These are phyloP conservation scores for Flaveria sonorensis DNA, from an alignment of 129 eudicot species.

Conservation along the genomic window DNA sequence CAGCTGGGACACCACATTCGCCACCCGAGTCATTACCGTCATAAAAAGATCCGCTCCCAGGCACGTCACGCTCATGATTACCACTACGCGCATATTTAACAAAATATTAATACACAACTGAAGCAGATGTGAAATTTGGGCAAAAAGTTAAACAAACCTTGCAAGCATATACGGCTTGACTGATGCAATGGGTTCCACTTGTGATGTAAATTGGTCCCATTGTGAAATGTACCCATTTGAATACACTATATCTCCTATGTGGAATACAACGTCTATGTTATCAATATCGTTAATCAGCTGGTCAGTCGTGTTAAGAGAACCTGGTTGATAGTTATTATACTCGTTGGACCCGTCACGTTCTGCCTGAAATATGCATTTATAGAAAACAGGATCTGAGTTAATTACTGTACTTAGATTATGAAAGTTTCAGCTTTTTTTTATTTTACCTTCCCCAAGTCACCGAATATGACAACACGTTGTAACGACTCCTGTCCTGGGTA, in stretches of 20 bases:
- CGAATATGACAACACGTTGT: constrained; percentile 74
- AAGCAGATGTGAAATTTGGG: not conserved
- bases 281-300: constrained; percentile 65
- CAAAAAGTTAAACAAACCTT: constrained; percentile 48
- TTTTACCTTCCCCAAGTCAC: constrained; percentile 90
- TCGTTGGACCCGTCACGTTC: constrained; percentile 94
- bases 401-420: not conserved
- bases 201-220: constrained; percentile 92
- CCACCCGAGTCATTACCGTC: constrained; percentile 69
- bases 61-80: constrained; percentile 84
- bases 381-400: constrained; percentile 10
- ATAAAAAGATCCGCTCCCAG: constrained; percentile 72
- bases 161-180: constrained; percentile 77
- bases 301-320: constrained; percentile 81
- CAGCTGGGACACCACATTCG: constrained; percentile 80
- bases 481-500: constrained; percentile 80
- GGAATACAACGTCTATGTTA: constrained; percentile 71
- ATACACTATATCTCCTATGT: constrained; percentile 73
- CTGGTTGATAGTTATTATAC: constrained; percentile 74
- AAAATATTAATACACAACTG: not conserved
- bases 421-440: constrained; percentile 15
- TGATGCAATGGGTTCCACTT: constrained; percentile 78
- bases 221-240: constrained; percentile 84
- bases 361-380: constrained; percentile 42
- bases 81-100: constrained; percentile 47